A percentile compares a stretch with the other conserved stretches of the same genome.
phyloP scores from a whole-genome alignment of 257 asterid genomes.

The Solanum medicagineum region DNA sequence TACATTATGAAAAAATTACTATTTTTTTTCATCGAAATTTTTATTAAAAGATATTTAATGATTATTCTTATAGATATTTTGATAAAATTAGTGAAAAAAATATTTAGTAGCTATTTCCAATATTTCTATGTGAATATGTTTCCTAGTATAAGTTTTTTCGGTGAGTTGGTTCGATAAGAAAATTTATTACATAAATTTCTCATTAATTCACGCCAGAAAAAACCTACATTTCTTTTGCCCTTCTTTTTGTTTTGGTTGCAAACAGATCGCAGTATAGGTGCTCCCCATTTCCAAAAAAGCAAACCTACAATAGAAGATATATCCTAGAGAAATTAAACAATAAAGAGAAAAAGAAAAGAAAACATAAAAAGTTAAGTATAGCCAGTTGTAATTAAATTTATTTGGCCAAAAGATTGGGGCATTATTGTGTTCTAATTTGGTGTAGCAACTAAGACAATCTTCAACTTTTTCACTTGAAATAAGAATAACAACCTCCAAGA shows the following conservation, averaged over 20 bases:
- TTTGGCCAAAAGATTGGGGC: not conserved
- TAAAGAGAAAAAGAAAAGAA: not conserved
- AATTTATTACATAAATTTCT: no score
- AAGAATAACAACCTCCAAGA: constrained; percentile 6
- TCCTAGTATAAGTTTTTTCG: rapidly evolving
- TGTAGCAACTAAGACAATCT: constrained; percentile 9
- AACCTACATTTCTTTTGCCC: not conserved
- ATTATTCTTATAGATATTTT: no score
- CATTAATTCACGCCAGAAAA: not conserved
- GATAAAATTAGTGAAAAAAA: not conserved
- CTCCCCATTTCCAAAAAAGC: not conserved
- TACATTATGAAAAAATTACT: no score
- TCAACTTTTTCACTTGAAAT: constrained; percentile 9
- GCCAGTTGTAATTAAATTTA: not conserved
- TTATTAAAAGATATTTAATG: no score
- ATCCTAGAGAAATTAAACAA: not conserved
- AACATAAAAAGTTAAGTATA: not conserved
- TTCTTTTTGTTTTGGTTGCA: not conserved
- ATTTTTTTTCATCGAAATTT: no score
- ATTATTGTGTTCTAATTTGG: not conserved
- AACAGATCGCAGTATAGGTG: not conserved
- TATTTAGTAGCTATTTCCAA: no score
- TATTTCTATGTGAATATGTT: no score
- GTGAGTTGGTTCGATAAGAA: no score
- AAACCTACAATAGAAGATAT: not conserved